A percentile compares a stretch with the other conserved stretches of the same genome.
Conservation (phyloP, 257 asterid genomes). For the Solanum lignicaule region DNA sequence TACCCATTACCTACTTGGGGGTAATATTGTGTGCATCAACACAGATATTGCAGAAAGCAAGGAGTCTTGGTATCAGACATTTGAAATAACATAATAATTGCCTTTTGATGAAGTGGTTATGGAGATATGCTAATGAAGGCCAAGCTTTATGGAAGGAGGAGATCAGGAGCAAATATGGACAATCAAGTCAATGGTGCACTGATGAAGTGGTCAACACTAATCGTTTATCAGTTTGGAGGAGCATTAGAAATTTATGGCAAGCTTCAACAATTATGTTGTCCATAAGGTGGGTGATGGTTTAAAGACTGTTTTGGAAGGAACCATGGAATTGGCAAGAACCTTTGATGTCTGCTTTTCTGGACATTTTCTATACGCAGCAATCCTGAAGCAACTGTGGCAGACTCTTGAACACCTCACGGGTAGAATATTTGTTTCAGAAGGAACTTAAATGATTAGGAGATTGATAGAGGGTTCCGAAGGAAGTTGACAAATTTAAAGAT, state of each 20-base stretch:
- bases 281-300: neutral
- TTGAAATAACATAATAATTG: neutral
- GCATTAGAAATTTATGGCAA: neutral
- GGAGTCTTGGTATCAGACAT: neutral
- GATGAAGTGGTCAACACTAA: neutral
- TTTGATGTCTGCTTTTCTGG: neutral
- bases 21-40: neutral
- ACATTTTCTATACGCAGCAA: neutral
- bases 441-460: neutral
- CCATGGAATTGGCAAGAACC: neutral
- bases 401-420: neutral
- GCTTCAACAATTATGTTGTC: neutral
- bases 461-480: neutral
- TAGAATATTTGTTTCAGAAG: neutral
- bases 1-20: neutral
- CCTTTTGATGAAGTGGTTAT: neutral
- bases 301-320: neutral
- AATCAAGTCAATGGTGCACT: neutral
- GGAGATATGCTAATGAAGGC: neutral
- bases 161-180: neutral
- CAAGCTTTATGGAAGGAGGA: neutral
- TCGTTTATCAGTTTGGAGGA: neutral
- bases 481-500: neutral
- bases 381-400: neutral
- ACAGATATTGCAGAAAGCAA: neutral